A percentile compares a stretch with the other conserved stretches of the same genome.
Conservation (phyloP, 1,139 yeast species). For the Sugiyamaella novakii region DNA sequence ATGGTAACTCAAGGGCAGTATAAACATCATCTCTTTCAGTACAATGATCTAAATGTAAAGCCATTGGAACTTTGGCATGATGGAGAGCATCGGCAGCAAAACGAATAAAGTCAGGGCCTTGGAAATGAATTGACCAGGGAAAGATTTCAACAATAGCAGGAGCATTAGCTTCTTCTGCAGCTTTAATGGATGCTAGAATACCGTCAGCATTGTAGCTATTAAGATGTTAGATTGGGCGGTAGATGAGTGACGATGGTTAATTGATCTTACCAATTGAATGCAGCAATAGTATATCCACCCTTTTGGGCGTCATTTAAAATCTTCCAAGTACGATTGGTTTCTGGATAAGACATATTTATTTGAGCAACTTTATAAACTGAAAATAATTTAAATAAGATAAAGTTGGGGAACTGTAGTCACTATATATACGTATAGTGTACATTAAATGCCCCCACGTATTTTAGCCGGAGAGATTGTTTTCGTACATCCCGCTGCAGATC, state of each 20-base stretch:
- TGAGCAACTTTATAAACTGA: no score
- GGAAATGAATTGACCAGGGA: conserved; percentile 38
- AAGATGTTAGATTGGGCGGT: no score
- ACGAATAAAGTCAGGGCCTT: conserved; percentile 32
- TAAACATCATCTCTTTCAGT: conserved; percentile 32
- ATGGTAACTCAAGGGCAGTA: conserved; percentile 33
- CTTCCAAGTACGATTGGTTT: conserved; percentile 33
- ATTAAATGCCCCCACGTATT: conserved; percentile 14
- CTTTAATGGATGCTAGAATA: conserved; percentile 34
- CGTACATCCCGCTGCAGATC: conserved; percentile 5
- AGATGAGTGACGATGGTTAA: no score
- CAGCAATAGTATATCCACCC: conserved; percentile 34
- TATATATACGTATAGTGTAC: background rate
- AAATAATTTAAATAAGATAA: no score
- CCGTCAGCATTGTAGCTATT: conserved; percentile 36
- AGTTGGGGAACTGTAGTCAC: no score
- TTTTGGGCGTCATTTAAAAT: conserved; percentile 32
- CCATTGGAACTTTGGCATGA: conserved; percentile 34
- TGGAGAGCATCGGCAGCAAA: conserved; percentile 33
- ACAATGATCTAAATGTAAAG: conserved; percentile 38
- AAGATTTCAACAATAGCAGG: conserved; percentile 38
- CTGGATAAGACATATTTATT: conserved; percentile 21
- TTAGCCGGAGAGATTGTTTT: background rate
- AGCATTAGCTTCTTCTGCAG: conserved; percentile 34
- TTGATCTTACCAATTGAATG: conserved; percentile 33